phyloP scores from a whole-genome alignment of 2,329 filamentous ascomycete genomes.

The Fusarium sp. region DNA sequence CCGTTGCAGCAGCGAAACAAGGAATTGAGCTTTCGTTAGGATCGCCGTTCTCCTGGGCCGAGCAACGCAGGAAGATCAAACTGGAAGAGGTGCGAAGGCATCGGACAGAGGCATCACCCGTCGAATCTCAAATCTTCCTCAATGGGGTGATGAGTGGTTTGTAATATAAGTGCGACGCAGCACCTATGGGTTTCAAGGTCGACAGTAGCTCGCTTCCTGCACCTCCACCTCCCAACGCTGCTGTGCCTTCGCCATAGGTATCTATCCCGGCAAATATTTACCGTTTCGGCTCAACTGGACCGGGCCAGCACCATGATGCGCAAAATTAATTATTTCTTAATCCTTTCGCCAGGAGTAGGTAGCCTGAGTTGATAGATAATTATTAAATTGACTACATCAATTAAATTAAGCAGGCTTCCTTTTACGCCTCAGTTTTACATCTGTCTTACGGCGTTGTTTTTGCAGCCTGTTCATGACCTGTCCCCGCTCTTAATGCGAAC shows the following conservation, averaged over 20 bases:
- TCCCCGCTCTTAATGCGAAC: rapidly evolving
- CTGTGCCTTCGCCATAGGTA: rapidly evolving
- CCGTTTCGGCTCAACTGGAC: background rate
- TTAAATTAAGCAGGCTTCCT: rapidly evolving
- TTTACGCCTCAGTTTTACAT: no score
- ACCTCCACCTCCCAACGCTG: rapidly evolving
- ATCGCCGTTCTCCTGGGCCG: conserved; percentile 12
- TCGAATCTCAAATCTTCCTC: background rate
- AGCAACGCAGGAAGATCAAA: background rate
- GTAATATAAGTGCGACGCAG: background rate
- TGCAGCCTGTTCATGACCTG: no score
- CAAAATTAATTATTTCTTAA: rapidly evolving
- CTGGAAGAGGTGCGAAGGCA: background rate
- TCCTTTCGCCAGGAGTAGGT: rapidly evolving
- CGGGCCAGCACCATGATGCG: rapidly evolving
- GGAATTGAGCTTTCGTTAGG: conserved; percentile 21
- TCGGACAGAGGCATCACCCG: background rate
- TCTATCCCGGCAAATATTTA: no score
- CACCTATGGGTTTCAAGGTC: rapidly evolving
- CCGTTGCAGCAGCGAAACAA: conserved; percentile 13
- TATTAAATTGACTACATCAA: background rate
- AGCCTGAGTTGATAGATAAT: background rate
- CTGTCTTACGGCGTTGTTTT: rapidly evolving
- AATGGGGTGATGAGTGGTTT: background rate
- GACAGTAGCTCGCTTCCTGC: background rate